A percentile compares a stretch with the other conserved stretches of the same genome.
Evolutionary conservation across 2,329 filamentous ascomycete species (phyloP).

Genomic region (Pyrenophora graminea): DNA sequence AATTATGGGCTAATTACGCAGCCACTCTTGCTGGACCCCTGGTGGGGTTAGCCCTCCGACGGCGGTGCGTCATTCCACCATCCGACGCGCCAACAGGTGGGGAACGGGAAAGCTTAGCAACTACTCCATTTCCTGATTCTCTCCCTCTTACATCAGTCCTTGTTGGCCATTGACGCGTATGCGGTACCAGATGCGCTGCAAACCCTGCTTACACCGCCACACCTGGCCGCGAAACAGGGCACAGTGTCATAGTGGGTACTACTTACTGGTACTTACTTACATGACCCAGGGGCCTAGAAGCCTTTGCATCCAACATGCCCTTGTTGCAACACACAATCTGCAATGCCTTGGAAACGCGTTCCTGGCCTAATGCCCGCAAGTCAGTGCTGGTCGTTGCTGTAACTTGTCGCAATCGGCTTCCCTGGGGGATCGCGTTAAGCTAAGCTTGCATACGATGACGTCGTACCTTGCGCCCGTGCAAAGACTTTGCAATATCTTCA

Average conservation of each 20-base stretch:
- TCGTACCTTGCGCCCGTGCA: slow-evolving; percentile 6
- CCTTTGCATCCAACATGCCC: slow-evolving; percentile 10
- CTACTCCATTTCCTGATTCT: slow-evolving; percentile 30
- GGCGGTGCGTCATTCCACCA: slow-evolving; percentile 33
- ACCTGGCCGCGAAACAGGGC: slow-evolving; percentile 24
- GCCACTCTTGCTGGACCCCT: slow-evolving; percentile 15
- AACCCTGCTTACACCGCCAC: slow-evolving; percentile 16
- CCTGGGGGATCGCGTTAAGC: neutral
- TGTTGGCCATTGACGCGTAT: slow-evolving; percentile 8
- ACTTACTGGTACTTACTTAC: neutral
- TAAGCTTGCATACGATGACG: slow-evolving; percentile 3
- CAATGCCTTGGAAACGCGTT: slow-evolving; percentile 12
- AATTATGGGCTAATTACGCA: slow-evolving; percentile 20
- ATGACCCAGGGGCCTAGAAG: slow-evolving; percentile 19
- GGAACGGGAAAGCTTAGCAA: slow-evolving; percentile 31
- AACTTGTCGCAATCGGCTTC: too few relatives aligned
- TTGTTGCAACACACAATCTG: neutral
- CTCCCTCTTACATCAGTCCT: slow-evolving; percentile 7
- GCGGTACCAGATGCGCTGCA: neutral
- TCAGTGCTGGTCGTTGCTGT: neutral
- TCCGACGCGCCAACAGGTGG: slow-evolving; percentile 23
- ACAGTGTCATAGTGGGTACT: slow-evolving; percentile 2
- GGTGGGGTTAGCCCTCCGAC: slow-evolving; percentile 23
- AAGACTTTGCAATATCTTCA: neutral
- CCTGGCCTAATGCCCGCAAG: slow-evolving; percentile 14